A percentile compares a stretch with the other conserved stretches of the same genome.
phyloP scores from a whole-genome alignment of 2,329 filamentous ascomycete genomes.

The Curvularia verruculosa region DNA sequence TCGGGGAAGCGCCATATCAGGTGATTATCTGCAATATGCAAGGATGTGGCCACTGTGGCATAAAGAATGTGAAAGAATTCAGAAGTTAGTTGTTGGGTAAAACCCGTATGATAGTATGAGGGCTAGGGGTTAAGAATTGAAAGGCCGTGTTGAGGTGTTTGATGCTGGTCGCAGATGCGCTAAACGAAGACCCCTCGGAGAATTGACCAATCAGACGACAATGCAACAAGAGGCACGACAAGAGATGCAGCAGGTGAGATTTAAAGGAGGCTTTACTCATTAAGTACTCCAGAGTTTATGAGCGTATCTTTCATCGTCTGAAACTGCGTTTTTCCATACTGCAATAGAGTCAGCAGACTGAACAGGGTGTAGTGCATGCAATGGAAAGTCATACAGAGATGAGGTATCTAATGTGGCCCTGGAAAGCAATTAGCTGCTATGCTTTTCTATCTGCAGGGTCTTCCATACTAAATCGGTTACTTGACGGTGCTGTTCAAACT shows the following conservation, averaged over 20 bases:
- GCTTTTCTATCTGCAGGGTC: too few relatives aligned
- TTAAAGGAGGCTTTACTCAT: slow-evolving; percentile 20
- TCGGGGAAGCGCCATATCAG: slow-evolving; percentile 1
- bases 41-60: not conserved
- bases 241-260: slow-evolving; percentile 8
- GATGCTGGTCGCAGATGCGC: slow-evolving; percentile 17
- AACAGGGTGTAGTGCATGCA: not conserved
- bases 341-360: slow-evolving; percentile 7
- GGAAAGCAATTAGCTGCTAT: slow-evolving; percentile 9
- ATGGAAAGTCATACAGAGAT: slow-evolving; percentile 48
- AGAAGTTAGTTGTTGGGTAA: not conserved
- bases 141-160: not conserved
- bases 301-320: slow-evolving; percentile 54
- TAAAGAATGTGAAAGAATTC: too few relatives aligned
- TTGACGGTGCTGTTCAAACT: slow-evolving; percentile 56
- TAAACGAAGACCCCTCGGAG: slow-evolving; percentile 23
- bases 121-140: not conserved
- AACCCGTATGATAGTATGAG: not conserved
- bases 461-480: slow-evolving; percentile 55
- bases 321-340: slow-evolving; percentile 59
- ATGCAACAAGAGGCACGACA: not conserved
- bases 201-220: slow-evolving; percentile 14
- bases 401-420: slow-evolving; percentile 57
- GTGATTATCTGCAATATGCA: not conserved
- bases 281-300: slow-evolving; percentile 42